Percentiles rank a stretch among this genome's conserved stretches.
phyloP scores from a whole-genome alignment of 805 yeast species.

The Metschnikowia henanensis region DNA sequence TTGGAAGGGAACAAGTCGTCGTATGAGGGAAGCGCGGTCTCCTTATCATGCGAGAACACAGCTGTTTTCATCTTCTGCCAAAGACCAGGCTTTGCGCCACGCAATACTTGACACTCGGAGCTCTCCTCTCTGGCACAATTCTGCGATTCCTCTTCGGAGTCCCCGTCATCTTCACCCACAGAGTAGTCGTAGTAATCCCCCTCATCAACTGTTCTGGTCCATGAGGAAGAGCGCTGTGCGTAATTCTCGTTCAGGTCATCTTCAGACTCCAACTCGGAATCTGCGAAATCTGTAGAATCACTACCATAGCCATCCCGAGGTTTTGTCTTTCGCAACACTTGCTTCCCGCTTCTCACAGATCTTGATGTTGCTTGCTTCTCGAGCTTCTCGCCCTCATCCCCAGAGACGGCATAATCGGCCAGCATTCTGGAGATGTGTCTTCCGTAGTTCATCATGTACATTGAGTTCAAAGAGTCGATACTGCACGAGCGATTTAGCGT shows the following conservation, averaged over 20 bases:
- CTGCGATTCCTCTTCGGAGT: not conserved
- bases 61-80: constrained; percentile 45
- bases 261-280: constrained; percentile 36
- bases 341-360: not conserved
- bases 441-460: constrained; percentile 39
- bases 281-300: constrained; percentile 30
- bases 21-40: constrained; percentile 58
- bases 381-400: not conserved
- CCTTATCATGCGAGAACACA: constrained; percentile 37
- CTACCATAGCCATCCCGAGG: constrained; percentile 9
- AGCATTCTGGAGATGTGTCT: constrained; percentile 44
- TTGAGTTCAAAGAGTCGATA: constrained; percentile 40
- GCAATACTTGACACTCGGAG: not conserved
- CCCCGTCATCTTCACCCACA: constrained; percentile 8
- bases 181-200: constrained; percentile 23
- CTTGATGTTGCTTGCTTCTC: not conserved
- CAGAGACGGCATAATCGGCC: constrained; percentile 14
- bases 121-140: not conserved
- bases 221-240: not conserved
- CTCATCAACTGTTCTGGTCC: constrained; percentile 35
- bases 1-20: constrained; percentile 69
- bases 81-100: constrained; percentile 22
- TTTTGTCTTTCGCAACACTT: constrained; percentile 1
- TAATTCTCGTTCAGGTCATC: constrained; percentile 26
- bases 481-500: constrained; percentile 31